A percentile compares a stretch with the other conserved stretches of the same genome.
phyloP scores from a whole-genome alignment of 768 basidiomycete genomes.

The Podaxis mareebaensis region DNA sequence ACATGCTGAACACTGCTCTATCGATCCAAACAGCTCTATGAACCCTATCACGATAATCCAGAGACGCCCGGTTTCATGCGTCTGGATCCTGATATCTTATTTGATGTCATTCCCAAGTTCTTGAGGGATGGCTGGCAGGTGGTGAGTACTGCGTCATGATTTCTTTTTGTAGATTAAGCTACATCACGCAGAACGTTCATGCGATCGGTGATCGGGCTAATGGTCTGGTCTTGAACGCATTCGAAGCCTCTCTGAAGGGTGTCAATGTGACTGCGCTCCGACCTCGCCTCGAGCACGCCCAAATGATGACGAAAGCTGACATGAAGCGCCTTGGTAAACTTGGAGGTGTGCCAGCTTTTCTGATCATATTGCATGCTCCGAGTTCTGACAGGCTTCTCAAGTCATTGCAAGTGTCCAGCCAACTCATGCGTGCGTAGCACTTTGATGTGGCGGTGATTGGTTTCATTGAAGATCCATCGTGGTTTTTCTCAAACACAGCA shows the following conservation, averaged over 20 bases:
- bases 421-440: conserved; percentile 73
- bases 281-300: conserved; percentile 89
- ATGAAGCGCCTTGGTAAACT: conserved; percentile 75
- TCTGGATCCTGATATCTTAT: conserved; percentile 59
- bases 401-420: conserved; percentile 92
- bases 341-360: conserved; percentile 55
- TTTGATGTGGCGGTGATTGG: not conserved
- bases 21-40: conserved; percentile 53
- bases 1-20: conserved; percentile 1
- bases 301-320: conserved; percentile 78
- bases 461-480: conserved; percentile 1
- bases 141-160: conserved; percentile 45
- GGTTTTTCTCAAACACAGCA: conserved; percentile 38
- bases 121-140: conserved; percentile 89
- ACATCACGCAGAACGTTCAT: conserved; percentile 68
- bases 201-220: conserved; percentile 90
- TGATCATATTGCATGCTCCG: not conserved
- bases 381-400: conserved; percentile 29
- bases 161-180: not conserved
- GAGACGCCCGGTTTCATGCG: conserved; percentile 79
- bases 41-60: conserved; percentile 82
- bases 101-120: conserved; percentile 65
- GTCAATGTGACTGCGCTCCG: conserved; percentile 64
- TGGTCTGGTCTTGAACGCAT: conserved; percentile 77
- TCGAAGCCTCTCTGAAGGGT: conserved; percentile 66